Conservation (phyloP, 768 basidiomycete species). For the Pleurotus giganteus region DNA sequence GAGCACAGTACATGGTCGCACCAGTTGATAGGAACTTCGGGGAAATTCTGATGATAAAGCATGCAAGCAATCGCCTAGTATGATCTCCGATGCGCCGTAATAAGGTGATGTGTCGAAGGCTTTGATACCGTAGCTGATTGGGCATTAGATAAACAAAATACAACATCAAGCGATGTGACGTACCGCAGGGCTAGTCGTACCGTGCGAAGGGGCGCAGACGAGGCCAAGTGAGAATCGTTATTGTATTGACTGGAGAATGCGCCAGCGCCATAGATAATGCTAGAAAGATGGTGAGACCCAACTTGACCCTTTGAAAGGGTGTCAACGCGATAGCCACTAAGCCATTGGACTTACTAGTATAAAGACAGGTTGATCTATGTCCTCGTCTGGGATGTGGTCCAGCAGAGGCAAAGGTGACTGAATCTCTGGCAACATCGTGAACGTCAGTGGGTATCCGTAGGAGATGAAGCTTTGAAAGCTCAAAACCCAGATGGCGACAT, state of each 20-base stretch:
- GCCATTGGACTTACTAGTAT: slow-evolving; percentile 36
- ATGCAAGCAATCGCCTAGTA: slow-evolving; percentile 66
- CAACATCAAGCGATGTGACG: slow-evolving; percentile 11
- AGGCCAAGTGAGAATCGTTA: slow-evolving; percentile 50
- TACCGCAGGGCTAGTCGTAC: slow-evolving; percentile 78
- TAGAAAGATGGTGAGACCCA: slow-evolving; percentile 37
- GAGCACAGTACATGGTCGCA: slow-evolving; percentile 25
- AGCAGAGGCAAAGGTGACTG: slow-evolving; percentile 10
- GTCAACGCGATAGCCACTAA: background rate
- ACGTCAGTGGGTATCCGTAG: background rate
- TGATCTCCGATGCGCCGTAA: slow-evolving; percentile 78
- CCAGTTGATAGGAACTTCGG: slow-evolving; percentile 73
- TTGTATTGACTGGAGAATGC: slow-evolving; percentile 71
- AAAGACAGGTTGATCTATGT: slow-evolving; percentile 33
- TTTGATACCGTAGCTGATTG: slow-evolving; percentile 68
- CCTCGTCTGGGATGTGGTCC: slow-evolving; percentile 24
- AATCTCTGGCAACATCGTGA: slow-evolving; percentile 4
- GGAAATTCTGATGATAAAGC: slow-evolving; percentile 68
- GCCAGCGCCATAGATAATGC: slow-evolving; percentile 70
- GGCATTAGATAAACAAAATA: slow-evolving; percentile 9
- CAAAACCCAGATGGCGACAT: background rate
- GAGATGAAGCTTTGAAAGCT: background rate
- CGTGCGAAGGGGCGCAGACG: slow-evolving; percentile 58
- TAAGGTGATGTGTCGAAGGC: slow-evolving; percentile 83
- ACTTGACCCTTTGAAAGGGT: slow-evolving; percentile 18